Evolutionary conservation across 2,329 filamentous ascomycete species (phyloP), one percentile per base, ranked within the genome.

Genomic region (Helotiales sp.): DNA sequence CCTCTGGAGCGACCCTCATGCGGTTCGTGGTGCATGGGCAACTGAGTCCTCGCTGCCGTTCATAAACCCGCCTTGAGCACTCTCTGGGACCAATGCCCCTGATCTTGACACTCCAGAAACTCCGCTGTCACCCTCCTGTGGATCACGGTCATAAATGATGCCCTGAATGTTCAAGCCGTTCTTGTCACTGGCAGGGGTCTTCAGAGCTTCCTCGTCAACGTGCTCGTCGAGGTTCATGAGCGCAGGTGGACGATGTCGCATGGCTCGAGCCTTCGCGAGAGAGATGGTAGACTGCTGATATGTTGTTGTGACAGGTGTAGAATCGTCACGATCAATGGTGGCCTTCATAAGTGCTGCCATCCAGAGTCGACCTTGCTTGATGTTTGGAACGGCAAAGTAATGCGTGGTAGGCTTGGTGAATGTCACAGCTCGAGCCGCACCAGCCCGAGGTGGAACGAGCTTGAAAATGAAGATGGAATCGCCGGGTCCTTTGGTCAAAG

Each of bases 311-410:
- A 97, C 90, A 10, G 91, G 87, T 69, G 91, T 87, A 3, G 87
- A 87, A 75, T 91, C 89, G 73, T 99, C 96, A 68, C 95, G 91
- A 77, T 98, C 95, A 74, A 99, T 99, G 1, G 96, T 99, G 11
- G 96, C 96, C 81, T 99, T 99, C 93, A 99, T 97, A 61, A 99
- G 82, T 6, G 96, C 96, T 4, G 93, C 96, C 96, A 99, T 99
- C 96, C 96, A 99, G 47, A 96, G 82, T 13, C 96, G 89, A 17
- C 96, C 96, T 76, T 96, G 89, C 74, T 93, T 89, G 66, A 97
- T 83, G 74, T 91, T 97, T 61, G 96, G 94, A 24, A 97, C 93
- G 5, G 96, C 96, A 79, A 99, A 99, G 79, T 97, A 98, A 79
- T 99, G 96, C 45, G 97, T 92, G 8, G 93, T 96, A 4, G 96